phyloP scores from a whole-genome alignment of 495 filamentous ascomycete genomes.

The Tuber magnatum region DNA sequence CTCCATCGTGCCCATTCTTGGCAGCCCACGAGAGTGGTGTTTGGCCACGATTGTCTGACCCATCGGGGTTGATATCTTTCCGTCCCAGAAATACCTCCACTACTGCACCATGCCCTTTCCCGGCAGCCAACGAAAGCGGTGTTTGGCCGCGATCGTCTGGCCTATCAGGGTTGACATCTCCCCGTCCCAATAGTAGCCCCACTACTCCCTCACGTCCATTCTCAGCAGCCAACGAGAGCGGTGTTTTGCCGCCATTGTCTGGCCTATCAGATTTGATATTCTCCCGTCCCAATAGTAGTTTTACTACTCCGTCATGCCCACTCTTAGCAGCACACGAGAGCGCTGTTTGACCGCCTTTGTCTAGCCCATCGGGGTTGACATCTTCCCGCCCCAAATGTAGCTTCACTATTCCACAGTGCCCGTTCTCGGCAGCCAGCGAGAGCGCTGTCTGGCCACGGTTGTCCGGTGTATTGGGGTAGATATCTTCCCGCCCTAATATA shows the following conservation, averaged over 20 bases:
- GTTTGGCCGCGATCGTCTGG: neutral
- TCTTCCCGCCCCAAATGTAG: neutral
- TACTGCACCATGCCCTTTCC: neutral
- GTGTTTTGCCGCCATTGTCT: neutral
- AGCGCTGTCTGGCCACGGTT: no score
- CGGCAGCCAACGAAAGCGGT: neutral
- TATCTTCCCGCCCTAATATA: no score
- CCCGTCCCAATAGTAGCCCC: neutral
- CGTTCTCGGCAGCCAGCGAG: neutral
- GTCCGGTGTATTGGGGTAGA: no score
- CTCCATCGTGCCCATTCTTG: neutral
- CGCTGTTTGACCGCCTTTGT: neutral
- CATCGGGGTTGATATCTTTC: neutral
- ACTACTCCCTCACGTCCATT: neutral
- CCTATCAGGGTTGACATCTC: neutral
- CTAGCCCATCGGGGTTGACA: neutral
- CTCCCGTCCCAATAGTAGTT: neutral
- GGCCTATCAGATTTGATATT: neutral
- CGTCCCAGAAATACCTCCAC: neutral
- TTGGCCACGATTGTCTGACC: neutral
- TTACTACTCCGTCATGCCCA: neutral
- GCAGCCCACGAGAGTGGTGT: neutral
- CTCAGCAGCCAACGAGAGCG: neutral
- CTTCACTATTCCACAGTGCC: neutral
- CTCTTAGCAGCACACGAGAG: neutral